Base-by-base conservation (phyloP, 2,329 filamentous ascomycete species). In the Fusarium piperis region DNA sequence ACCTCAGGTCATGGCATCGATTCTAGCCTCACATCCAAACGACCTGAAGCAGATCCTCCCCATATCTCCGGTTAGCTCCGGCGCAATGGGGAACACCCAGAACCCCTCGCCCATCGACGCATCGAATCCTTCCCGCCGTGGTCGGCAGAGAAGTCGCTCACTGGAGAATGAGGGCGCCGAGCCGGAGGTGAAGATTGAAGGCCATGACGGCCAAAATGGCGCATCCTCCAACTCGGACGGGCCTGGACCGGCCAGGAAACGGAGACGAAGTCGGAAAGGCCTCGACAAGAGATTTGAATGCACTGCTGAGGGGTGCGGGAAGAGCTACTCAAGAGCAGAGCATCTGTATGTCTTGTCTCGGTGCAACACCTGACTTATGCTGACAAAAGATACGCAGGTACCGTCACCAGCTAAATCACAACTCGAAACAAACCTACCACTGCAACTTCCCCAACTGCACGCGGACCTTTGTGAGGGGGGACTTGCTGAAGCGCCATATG, bases 321-420 rank as follows among this genome's bases (percentile, higher is more conserved):
- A 98, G 86, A 97, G 92, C 79, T 99, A 99, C 81, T 98, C 95
- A 28, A 90, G 96, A 79, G 95, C 96, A 10, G 96, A 98, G 83
- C 96, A 99, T 85, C 85, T 99, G 84, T 98, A 89, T 87, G 87
- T 64, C 36, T 46, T 46, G 32, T 15, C 64, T 76, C 82, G 26
- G 23, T 55, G 53, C 41, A 39, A 41, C 28, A 51, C 11, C 32
- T 39, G 18, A 28, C 28, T 32, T 30, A 28, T 51, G 56, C 71
- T 76, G 44, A 72, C 65, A 58, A 15, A 32, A 10, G 41, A 59
- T 28, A 52, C 36, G 20, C 67, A 91, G 89, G 51, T 90, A 98
- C 83, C 91, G 96, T 51, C 95, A 98, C 82, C 95, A 98, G 83
- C 84, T 98, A 74, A 99, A 99, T 80, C 96, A 98, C 83, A 92